A percentile compares a stretch with the other conserved stretches of the same genome.
These are phyloP conservation scores for Domatiomyces globalis DNA, from an alignment of 2,329 filamentous ascomycete species.

Conservation along the genomic window DNA sequence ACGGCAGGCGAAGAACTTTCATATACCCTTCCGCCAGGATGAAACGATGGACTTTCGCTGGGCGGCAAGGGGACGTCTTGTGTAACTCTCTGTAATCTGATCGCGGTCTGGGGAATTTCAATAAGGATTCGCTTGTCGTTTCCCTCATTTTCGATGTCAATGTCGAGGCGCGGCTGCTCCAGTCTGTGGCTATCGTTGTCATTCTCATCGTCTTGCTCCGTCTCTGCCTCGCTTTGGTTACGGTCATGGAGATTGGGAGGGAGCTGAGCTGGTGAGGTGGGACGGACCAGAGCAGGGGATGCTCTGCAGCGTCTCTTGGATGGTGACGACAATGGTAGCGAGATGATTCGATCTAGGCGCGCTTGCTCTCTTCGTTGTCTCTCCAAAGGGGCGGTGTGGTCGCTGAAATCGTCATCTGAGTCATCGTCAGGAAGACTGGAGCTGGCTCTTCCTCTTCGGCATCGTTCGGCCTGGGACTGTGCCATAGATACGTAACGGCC, in stretches of 20 bases:
- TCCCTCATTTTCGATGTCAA: conserved; percentile 34
- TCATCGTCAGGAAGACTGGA: conserved; percentile 8
- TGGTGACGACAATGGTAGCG: conserved; percentile 6
- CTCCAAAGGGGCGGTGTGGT: neutral
- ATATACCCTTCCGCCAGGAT: neutral
- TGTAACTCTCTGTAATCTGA: conserved; percentile 16
- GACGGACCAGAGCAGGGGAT: neutral
- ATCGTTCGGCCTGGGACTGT: conserved; percentile 30
- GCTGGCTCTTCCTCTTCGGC: conserved; percentile 23
- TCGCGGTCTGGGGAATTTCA: conserved; percentile 19
- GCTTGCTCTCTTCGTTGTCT: conserved; percentile 1
- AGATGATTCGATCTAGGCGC: conserved; percentile 1
- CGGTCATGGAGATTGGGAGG: conserved; percentile 6
- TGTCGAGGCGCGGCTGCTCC: conserved; percentile 8
- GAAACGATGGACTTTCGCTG: neutral
- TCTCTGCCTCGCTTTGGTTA: conserved; percentile 32
- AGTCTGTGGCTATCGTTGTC: conserved; percentile 19
- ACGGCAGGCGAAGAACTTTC: conserved; percentile 12
- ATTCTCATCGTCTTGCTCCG: conserved; percentile 32
- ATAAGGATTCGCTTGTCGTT: conserved; percentile 25
- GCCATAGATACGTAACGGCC: conserved; percentile 32
- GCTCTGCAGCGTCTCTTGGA: neutral
- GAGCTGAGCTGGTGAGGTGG: neutral
- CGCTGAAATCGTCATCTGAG: conserved; percentile 13
- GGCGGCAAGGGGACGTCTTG: neutral